phyloP scores from a whole-genome alignment of 2,329 filamentous ascomycete species.

The Ceratocystis albifundus region DNA sequence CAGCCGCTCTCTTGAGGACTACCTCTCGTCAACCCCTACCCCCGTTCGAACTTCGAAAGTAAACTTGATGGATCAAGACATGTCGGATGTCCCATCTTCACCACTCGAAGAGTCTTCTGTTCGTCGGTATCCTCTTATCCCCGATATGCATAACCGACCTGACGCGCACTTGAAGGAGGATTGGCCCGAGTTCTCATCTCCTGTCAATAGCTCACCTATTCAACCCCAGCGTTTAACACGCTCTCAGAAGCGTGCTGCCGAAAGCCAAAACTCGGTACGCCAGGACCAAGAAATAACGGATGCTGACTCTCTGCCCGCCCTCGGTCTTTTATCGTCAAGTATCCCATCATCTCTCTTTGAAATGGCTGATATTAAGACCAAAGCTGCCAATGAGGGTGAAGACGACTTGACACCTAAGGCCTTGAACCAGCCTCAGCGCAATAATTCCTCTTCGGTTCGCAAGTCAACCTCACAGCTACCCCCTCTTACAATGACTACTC shows the following conservation, averaged over 20 bases:
- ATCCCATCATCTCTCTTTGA: slow-evolving; percentile 10
- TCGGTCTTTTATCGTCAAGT: slow-evolving; percentile 7
- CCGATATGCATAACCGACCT: slow-evolving; percentile 40
- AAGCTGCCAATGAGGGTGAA: background rate
- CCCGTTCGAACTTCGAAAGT: slow-evolving; percentile 35
- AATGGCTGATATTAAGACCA: slow-evolving; percentile 3
- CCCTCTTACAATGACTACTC: slow-evolving; percentile 20
- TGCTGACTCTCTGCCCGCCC: background rate
- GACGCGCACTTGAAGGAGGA: slow-evolving; percentile 29
- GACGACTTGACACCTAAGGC: background rate
- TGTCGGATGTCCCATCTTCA: slow-evolving; percentile 44
- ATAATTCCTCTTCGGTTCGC: background rate
- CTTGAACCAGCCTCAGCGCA: background rate
- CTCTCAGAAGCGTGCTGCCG: slow-evolving; percentile 13
- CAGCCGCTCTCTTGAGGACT: slow-evolving; percentile 37
- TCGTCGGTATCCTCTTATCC: slow-evolving; percentile 41
- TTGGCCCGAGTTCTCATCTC: slow-evolving; percentile 49
- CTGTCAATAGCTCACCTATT: slow-evolving; percentile 36
- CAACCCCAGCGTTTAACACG: slow-evolving; percentile 19
- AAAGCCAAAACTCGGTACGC: background rate
- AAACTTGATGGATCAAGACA: slow-evolving; percentile 33
- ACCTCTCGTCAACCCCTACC: slow-evolving; percentile 49
- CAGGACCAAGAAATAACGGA: slow-evolving; percentile 15
- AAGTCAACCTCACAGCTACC: slow-evolving; percentile 15
- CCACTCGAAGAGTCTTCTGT: slow-evolving; percentile 37